phyloP scores from a whole-genome alignment of 768 basidiomycete genomes.

The Mycena metata region DNA sequence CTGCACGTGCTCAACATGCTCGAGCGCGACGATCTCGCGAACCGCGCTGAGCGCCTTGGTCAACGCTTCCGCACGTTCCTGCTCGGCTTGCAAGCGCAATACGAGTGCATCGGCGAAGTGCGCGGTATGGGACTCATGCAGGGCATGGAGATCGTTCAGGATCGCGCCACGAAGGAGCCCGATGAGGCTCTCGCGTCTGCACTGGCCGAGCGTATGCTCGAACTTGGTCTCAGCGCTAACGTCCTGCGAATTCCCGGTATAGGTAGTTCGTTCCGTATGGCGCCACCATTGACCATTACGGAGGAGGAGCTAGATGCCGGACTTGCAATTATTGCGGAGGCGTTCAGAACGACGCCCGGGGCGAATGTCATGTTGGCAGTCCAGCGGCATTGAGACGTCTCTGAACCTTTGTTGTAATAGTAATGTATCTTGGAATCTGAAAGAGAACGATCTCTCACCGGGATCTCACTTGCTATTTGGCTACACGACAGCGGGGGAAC shows the following conservation, averaged over 20 bases:
- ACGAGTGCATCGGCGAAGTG: conserved; percentile 40
- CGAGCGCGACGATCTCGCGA: conserved; percentile 39
- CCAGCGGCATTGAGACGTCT: conserved; percentile 6
- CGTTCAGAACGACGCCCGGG: conserved; percentile 35
- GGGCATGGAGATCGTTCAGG: conserved; percentile 40
- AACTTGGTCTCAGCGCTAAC: conserved; percentile 41
- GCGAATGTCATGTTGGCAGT: conserved; percentile 30
- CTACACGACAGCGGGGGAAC: too few relatives aligned
- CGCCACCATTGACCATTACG: conserved; percentile 38
- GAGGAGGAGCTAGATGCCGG: conserved; percentile 38
- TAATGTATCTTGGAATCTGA: too few relatives aligned
- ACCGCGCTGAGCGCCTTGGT: conserved; percentile 35
- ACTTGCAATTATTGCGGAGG: conserved; percentile 38
- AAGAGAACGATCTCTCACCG: too few relatives aligned
- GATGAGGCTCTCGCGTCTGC: conserved; percentile 36
- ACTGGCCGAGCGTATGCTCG: conserved; percentile 37
- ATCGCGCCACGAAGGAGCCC: conserved; percentile 38
- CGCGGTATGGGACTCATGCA: conserved; percentile 41
- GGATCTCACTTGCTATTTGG: too few relatives aligned
- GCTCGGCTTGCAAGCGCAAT: conserved; percentile 37
- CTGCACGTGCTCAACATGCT: conserved; percentile 38
- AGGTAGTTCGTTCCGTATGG: conserved; percentile 41
- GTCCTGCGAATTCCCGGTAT: conserved; percentile 40
- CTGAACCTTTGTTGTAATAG: not conserved
- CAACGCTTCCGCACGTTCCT: conserved; percentile 37